Base-by-base conservation (phyloP, 176 grass and related monocot species). In the Urochloa ruziziensis region DNA sequence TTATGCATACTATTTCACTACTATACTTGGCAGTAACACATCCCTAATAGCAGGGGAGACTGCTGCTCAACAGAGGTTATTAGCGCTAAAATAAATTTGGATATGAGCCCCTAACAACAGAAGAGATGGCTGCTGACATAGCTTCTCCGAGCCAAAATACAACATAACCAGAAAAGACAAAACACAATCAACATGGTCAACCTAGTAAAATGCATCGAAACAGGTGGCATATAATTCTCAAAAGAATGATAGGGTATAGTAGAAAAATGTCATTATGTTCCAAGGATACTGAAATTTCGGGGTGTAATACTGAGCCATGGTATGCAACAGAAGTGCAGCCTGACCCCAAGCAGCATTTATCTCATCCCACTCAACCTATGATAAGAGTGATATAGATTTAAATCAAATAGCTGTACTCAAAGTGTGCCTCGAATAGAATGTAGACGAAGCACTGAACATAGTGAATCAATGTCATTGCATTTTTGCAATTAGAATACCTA, bases 261-360 rank as follows among this genome's bases (percentile, higher is more conserved):
- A 56, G 52, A 56, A 56, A 54, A n/a, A 3, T n/a, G 21, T 56
- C 16, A 47, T 82, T 65, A 66, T 12, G 30, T 68, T 30, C 61
- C 36, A 84, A 66, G 80, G 67, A 86, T 93, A 90, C 93, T 70
- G 61, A 85, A 98, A 98, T 80, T 98, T 90, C 13, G 96, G 91
- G 30, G 82, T 53, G 86, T 92, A 98, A 89, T 90, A 88, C 84
- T 91, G 91, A 73, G 89, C 96, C 93, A 98, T 98, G 7, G 91
- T 99, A 74, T 99, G 91, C 80, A 99, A 90, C 46, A 99, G 87
- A 88, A 98, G 93, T 65, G 93, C 94, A 67, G 96, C 93, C 85
- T 98, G 96, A 17, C 96, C 96, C 96, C 96, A 95, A 53, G 96
- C 93, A 88, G 93, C 96, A 93, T 98, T 98, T 94, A 95, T 86